These are phyloP conservation scores for Diaporthe velutina DNA, from an alignment of 2,329 filamentous ascomycete species.

Conservation along the genomic window DNA sequence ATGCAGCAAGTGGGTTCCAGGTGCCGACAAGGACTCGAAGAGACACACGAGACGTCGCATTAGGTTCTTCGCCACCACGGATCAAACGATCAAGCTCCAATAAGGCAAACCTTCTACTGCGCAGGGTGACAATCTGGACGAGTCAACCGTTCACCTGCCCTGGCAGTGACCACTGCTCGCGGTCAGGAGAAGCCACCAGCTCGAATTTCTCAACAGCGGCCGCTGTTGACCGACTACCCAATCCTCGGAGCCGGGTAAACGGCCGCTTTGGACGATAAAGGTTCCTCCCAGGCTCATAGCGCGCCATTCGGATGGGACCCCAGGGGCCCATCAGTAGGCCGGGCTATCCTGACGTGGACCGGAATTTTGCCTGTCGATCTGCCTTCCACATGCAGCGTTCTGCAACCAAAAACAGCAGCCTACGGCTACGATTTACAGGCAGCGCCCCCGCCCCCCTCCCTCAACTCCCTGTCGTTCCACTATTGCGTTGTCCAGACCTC, in stretches of 20 bases:
- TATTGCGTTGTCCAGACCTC: neutral
- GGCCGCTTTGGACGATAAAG: neutral
- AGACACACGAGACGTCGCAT: neutral
- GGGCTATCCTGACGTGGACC: conserved; percentile 2
- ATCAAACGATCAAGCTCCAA: neutral
- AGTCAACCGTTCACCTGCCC: neutral
- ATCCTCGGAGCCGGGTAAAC: neutral
- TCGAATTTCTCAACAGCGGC: neutral
- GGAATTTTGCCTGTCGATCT: conserved; percentile 9
- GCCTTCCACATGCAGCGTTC: neutral
- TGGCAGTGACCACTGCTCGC: neutral
- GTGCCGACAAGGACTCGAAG: neutral
- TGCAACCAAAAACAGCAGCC: neutral
- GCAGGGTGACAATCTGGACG: neutral
- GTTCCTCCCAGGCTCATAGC: neutral
- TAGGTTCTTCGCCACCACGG: neutral
- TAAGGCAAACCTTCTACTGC: conserved; percentile 4
- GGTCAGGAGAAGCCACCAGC: neutral
- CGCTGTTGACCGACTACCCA: neutral
- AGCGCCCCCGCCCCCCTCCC: neutral
- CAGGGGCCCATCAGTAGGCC: neutral
- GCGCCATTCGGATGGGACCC: conserved; percentile 4
- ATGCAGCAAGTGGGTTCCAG: neutral
- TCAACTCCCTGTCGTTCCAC: conserved; percentile 12
- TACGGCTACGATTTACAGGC: neutral